phyloP scores from a whole-genome alignment of 352 stramenopile species.

The Phytophthora sp. region DNA sequence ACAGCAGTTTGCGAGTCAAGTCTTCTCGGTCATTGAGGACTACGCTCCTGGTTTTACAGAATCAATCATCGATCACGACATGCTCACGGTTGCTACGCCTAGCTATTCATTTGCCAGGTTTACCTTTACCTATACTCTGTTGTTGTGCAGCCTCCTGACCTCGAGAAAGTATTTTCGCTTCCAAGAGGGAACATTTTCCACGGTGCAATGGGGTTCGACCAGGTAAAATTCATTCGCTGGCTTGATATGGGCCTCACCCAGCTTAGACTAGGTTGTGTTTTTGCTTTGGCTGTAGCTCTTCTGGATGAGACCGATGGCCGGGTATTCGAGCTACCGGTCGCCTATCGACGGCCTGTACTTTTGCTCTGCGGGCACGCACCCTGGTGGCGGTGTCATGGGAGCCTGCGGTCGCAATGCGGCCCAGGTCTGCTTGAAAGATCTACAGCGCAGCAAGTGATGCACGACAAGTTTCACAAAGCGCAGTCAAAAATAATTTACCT shows the following conservation, averaged over 20 bases:
- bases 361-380: constrained; percentile 85
- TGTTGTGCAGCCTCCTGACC: constrained; percentile 71
- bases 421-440: constrained; percentile 73
- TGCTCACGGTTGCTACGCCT: constrained; percentile 77
- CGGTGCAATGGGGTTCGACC: constrained; percentile 89
- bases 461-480: constrained; percentile 1
- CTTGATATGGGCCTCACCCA: not conserved
- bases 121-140: not conserved
- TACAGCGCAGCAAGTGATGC: not conserved
- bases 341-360: constrained; percentile 87
- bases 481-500: constrained; percentile 45
- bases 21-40: constrained; percentile 88
- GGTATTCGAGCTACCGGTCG: constrained; percentile 85
- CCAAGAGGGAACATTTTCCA: constrained; percentile 92
- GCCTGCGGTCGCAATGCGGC: constrained; percentile 87
- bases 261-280: too few species aligned
- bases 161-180: constrained; percentile 89
- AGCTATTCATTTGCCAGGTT: not conserved
- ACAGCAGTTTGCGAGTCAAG: constrained; percentile 75
- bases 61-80: constrained; percentile 86
- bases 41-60: constrained; percentile 87
- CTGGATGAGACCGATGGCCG: constrained; percentile 86
- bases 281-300: constrained; percentile 83
- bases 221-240: constrained; percentile 46
- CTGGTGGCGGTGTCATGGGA: constrained; percentile 92